Evolutionary conservation across 1,139 yeast species (phyloP), one percentile per base, ranked within the genome.

Genomic region (Lodderomyces orthopsilosis): DNA sequence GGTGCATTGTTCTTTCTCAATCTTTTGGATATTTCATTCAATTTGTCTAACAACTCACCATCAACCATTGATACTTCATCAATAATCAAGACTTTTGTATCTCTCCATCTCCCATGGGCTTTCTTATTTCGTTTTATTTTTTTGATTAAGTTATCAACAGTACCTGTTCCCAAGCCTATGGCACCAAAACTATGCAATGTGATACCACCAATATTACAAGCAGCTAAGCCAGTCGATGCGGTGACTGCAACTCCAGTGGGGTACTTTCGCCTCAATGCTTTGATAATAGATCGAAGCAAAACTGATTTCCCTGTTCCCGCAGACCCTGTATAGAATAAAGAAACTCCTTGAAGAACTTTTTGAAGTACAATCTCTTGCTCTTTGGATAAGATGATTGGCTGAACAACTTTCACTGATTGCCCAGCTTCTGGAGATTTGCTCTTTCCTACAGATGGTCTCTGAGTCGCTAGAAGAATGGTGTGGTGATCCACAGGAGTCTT

Each of bases 231-330:
- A 0, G 97, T 90, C 0, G 95, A 85, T 0, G 97, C 97, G 0
- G 96, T 89, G 1, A 89, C 88, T 0, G 89, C 94, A 1, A 90
- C 90, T 1, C 78, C 77, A 2, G 57, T 58, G 1, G 74, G 71
- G 55, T 81, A 71, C 43, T 67, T 72, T 1, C 52, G 45, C 47
- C 70, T 73, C 45, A 93, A 65, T 0, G 76, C 70, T 49, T 79
- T 75, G 43, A 93, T 91, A 35, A 93, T 74, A 22, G 84, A 77
- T 46, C 84, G 74, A 40, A 94, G 67, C 15, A 87, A 68, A 4
- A 90, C 83, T 1, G 96, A 88, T 59, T 90, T 90, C 56, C 98
- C 98, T 1, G 97, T 90, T 56, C 97, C 98, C 0, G 98, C 98
- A 34, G 96, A 87, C 34, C 98, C 98, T 0, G 97, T 90, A 56